Conservation (phyloP, 108 stramenopile genomes). For the Nitzschia putrida region DNA sequence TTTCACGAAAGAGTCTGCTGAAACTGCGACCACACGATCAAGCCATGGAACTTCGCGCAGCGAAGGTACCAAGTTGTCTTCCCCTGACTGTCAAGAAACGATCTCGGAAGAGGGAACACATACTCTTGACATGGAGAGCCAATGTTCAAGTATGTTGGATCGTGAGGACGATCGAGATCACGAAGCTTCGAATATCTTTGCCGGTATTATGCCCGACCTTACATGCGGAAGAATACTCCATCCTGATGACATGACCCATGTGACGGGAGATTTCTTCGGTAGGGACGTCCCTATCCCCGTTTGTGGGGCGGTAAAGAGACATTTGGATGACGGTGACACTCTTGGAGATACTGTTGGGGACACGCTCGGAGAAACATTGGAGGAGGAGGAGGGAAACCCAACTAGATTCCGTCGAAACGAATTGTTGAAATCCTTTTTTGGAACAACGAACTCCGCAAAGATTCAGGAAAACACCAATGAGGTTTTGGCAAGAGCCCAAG, state of each 20-base stretch:
- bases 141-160: neutral
- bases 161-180: neutral
- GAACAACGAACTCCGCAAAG: neutral
- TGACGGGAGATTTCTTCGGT: conserved; percentile 25
- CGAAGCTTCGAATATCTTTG: neutral
- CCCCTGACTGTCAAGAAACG: neutral
- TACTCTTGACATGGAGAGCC: neutral
- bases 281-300: conserved; percentile 24
- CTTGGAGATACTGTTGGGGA: neutral
- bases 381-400: neutral
- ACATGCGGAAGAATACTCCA: neutral
- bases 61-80: neutral
- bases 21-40: neutral
- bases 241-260: conserved; percentile 19
- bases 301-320: conserved; percentile 7
- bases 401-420: neutral
- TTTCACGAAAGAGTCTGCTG: neutral
- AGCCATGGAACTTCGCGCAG: neutral
- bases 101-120: neutral
- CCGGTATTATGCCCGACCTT: neutral
- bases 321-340: neutral
- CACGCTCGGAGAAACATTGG: neutral
- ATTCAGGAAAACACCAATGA: neutral
- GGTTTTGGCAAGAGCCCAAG: neutral
- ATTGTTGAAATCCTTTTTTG: neutral